A percentile compares a stretch with the other conserved stretches of the same genome.
Evolutionary conservation across 352 stramenopile genomes (phyloP).

Genomic region (Globisporangium barbulae): DNA sequence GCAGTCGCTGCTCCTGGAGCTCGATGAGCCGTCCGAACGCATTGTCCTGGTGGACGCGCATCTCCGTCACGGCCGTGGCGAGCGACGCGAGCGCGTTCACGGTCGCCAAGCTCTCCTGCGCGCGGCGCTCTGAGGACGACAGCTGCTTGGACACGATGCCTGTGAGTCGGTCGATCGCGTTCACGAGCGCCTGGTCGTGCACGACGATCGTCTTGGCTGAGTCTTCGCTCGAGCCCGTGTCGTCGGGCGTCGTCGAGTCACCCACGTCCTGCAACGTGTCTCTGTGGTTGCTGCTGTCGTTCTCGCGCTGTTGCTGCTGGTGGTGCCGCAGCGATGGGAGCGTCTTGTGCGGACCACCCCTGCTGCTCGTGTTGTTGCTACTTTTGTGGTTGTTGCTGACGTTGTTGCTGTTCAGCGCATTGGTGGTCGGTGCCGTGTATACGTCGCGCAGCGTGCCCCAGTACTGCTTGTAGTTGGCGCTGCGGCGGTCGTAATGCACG

Average conservation of each 20-base stretch:
- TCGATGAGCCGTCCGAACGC: slow-evolving; percentile 49
- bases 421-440: slow-evolving; percentile 32
- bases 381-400: slow-evolving; percentile 9
- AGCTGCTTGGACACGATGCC: slow-evolving; percentile 57
- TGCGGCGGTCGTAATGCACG: slow-evolving; percentile 42
- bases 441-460: slow-evolving; percentile 67
- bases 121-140: slow-evolving; percentile 26
- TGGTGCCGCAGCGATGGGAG: slow-evolving; percentile 9
- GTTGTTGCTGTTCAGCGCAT: neutral
- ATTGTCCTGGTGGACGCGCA: slow-evolving; percentile 45
- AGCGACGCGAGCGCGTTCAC: slow-evolving; percentile 31
- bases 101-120: slow-evolving; percentile 25
- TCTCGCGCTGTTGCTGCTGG: neutral
- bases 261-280: slow-evolving; percentile 14
- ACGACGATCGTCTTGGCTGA: slow-evolving; percentile 43
- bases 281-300: slow-evolving; percentile 16
- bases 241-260: slow-evolving; percentile 57
- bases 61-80: slow-evolving; percentile 45
- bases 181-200: slow-evolving; percentile 57
- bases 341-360: neutral
- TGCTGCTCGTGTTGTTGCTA: slow-evolving; percentile 1
- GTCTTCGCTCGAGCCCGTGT: slow-evolving; percentile 36
- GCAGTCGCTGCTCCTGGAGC: slow-evolving; percentile 66
- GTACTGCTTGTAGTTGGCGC: slow-evolving; percentile 65
- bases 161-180: slow-evolving; percentile 59